Evolutionary conservation across 192 early-diverging fungal genomes (phyloP).

Genomic region (Podila horticola): DNA sequence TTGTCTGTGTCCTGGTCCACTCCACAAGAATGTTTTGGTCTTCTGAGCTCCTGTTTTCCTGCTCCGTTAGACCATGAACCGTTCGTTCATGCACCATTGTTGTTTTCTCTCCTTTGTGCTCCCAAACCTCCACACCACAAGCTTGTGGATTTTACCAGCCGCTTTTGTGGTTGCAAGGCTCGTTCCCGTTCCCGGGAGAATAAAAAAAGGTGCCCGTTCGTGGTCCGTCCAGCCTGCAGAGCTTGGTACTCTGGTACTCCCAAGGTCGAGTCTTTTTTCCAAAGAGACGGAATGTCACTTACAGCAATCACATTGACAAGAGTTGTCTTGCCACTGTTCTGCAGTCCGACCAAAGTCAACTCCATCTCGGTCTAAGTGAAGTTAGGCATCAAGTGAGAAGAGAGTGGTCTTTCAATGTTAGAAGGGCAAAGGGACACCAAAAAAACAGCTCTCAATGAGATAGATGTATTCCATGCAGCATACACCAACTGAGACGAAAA

Average conservation of each 20-base stretch:
- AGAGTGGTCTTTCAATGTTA: too few relatives aligned
- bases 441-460: constrained; percentile 2
- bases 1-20: not conserved
- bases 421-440: too few relatives aligned
- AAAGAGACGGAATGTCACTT: constrained; percentile 37
- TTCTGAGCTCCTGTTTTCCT: not conserved
- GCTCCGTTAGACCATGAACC: too few relatives aligned
- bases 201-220: not conserved
- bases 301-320: constrained; percentile 88
- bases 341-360: constrained; percentile 86
- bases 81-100: not conserved
- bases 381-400: too few relatives aligned
- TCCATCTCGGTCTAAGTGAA: constrained; percentile 80
- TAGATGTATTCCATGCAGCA: constrained; percentile 1
- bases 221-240: too few relatives aligned
- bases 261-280: too few relatives aligned
- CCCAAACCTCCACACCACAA: not conserved
- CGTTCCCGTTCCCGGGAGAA: not conserved
- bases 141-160: not conserved
- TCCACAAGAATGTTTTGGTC: not conserved
- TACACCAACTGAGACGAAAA: not conserved
- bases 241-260: too few relatives aligned
- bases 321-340: constrained; percentile 90
- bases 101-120: not conserved
- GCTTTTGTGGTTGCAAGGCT: not conserved